These are phyloP conservation scores for Saccharomyces hybrid DNA, from an alignment of 1,139 yeast genomes.

Conservation along the genomic window DNA sequence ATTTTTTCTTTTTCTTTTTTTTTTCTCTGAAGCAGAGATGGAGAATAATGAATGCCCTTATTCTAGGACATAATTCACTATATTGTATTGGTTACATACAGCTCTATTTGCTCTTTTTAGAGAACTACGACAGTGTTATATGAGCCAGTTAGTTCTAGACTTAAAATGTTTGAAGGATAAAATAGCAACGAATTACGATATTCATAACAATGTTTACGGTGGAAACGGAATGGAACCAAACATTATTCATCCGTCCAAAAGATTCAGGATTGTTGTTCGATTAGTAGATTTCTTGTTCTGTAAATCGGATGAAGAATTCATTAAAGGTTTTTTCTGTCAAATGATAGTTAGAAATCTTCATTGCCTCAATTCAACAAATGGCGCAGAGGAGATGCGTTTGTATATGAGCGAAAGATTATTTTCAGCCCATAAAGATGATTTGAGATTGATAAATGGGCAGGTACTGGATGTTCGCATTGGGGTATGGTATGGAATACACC, in stretches of 20 bases:
- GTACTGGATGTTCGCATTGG: neutral
- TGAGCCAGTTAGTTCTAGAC: neutral
- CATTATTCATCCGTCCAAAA: neutral
- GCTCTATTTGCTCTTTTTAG: neutral
- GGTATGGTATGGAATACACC: neutral
- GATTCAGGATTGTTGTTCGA: neutral
- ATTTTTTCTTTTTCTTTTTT: slow-evolving; percentile 9
- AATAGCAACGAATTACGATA: neutral
- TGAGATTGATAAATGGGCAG: neutral
- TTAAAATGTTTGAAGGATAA: neutral
- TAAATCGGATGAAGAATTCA: neutral
- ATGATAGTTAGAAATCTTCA: neutral
- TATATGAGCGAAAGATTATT: neutral
- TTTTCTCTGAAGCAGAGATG: neutral
- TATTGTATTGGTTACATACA: neutral
- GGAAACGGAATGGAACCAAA: neutral
- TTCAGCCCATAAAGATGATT: neutral
- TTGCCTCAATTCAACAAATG: neutral
- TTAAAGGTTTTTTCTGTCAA: neutral
- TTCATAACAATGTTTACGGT: neutral
- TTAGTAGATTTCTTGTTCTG: neutral
- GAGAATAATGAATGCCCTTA: neutral
- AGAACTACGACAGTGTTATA: neutral
- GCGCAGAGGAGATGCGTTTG: neutral
- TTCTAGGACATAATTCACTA: neutral